Percentiles rank a stretch among this genome's conserved stretches.
Evolutionary conservation across 2,329 filamentous ascomycete genomes (phyloP).

Genomic region (Parasarocladium wereldwijsianum): DNA sequence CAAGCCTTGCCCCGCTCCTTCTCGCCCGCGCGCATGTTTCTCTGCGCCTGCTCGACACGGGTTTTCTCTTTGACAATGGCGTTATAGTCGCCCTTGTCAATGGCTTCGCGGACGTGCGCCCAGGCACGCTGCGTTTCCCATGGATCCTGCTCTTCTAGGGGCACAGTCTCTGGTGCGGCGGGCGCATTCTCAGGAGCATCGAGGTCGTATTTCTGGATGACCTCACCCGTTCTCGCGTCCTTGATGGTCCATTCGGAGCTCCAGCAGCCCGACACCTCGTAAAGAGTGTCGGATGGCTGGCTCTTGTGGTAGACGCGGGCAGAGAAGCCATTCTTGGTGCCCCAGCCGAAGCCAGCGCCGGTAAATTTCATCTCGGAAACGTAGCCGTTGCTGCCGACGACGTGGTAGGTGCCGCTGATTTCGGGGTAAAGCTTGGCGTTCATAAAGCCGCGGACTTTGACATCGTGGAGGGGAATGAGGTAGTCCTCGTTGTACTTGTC

Average conservation of each 20-base stretch:
- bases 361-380: conserved; percentile 31
- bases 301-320: conserved; percentile 25
- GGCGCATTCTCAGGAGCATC: neutral
- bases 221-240: neutral
- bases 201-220: conserved; percentile 2
- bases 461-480: conserved; percentile 31
- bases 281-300: conserved; percentile 14
- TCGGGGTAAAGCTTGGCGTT: conserved; percentile 33
- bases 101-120: conserved; percentile 59
- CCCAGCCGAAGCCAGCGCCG: conserved; percentile 22
- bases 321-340: conserved; percentile 28
- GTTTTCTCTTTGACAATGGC: conserved; percentile 56
- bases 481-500: conserved; percentile 33
- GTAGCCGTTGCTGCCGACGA: conserved; percentile 28
- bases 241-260: conserved; percentile 6
- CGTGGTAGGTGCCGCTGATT: conserved; percentile 27
- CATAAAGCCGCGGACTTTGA: conserved; percentile 31
- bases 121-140: conserved; percentile 72
- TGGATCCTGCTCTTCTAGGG: conserved; percentile 55
- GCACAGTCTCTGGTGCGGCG: conserved; percentile 2
- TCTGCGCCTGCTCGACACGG: conserved; percentile 69
- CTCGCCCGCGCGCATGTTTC: conserved; percentile 57
- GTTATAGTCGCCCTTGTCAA: conserved; percentile 62
- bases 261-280: conserved; percentile 8
- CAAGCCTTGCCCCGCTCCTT: conserved; percentile 22